Conservation (phyloP, 2,329 filamentous ascomycete species). For the Sclerotinia sclerotiorum region DNA sequence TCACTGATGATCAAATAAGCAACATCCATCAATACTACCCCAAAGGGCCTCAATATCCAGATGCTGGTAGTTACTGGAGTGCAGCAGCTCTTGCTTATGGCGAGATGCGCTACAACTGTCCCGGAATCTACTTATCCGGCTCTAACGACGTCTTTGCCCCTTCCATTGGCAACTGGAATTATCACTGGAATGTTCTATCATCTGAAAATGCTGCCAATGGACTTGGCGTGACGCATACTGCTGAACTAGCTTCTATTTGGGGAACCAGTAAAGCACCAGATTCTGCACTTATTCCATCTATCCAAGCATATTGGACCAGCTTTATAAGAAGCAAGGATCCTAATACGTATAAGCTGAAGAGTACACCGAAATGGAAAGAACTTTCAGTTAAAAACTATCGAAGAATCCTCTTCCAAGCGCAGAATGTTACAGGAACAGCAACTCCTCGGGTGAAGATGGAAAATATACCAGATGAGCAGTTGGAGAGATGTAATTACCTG, state of each 20-base stretch:
- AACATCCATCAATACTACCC: slow-evolving; percentile 58
- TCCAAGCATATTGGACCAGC: slow-evolving; percentile 72
- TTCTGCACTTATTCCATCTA: slow-evolving; percentile 43
- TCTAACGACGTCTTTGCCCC: slow-evolving; percentile 30
- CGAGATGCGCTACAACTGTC: slow-evolving; percentile 65
- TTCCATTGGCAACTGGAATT: slow-evolving; percentile 56
- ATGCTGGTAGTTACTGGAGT: slow-evolving; percentile 57
- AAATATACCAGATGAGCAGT: slow-evolving; percentile 3
- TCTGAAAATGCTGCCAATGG: slow-evolving; percentile 52
- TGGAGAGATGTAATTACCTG: slow-evolving; percentile 19
- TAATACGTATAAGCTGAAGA: slow-evolving; percentile 51
- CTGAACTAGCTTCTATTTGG: slow-evolving; percentile 66
- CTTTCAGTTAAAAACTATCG: not conserved
- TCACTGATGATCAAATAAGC: slow-evolving; percentile 52
- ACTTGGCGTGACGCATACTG: slow-evolving; percentile 63
- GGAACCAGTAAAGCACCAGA: slow-evolving; percentile 49
- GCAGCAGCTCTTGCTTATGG: slow-evolving; percentile 60
- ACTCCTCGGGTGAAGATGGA: slow-evolving; percentile 22
- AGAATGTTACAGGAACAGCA: slow-evolving; percentile 1
- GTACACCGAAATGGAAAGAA: slow-evolving; percentile 52
- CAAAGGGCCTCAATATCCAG: slow-evolving; percentile 47
- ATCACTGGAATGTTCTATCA: slow-evolving; percentile 62
- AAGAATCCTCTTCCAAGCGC: slow-evolving; percentile 10
- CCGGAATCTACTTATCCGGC: slow-evolving; percentile 52
- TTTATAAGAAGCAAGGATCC: slow-evolving; percentile 67